Conservation (phyloP, 371 early-diverging fungal species). For the Mortierella sp. region DNA sequence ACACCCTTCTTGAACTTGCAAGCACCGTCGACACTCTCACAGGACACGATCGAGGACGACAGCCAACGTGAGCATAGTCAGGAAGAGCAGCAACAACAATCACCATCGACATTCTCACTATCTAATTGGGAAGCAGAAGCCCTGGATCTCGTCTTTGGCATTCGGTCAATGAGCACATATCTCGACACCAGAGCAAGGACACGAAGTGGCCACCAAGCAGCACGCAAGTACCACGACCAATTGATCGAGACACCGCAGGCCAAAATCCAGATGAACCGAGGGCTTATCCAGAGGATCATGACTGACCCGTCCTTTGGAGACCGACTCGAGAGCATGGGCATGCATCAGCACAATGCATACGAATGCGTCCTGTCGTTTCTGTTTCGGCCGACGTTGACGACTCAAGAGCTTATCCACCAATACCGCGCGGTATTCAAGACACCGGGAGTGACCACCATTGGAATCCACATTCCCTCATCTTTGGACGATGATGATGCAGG, state of each 20-base stretch:
- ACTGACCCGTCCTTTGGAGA: constrained; percentile 14
- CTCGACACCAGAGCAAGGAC: constrained; percentile 1
- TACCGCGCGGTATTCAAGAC: constrained; percentile 14
- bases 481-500: not conserved
- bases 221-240: not conserved
- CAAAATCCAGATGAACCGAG: constrained; percentile 1
- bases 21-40: not conserved
- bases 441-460: constrained; percentile 11
- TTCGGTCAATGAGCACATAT: constrained; percentile 7
- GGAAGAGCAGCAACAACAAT: not conserved
- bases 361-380: constrained; percentile 19
- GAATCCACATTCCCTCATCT: constrained; percentile 1
- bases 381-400: constrained; percentile 1
- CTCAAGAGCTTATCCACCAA: constrained; percentile 14
- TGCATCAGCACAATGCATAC: constrained; percentile 14
- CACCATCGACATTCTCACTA: not conserved
- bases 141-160: constrained; percentile 5
- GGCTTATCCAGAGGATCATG: constrained; percentile 12
- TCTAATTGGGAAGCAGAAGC: constrained; percentile 1
- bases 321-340: constrained; percentile 17
- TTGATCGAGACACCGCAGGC: not conserved
- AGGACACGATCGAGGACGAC: not conserved
- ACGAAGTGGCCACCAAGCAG: not conserved
- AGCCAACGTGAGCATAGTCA: not conserved
- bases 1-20: constrained; percentile 8